phyloP scores from a whole-genome alignment of 2,329 filamentous ascomycete genomes.

The Alternaria viburni region DNA sequence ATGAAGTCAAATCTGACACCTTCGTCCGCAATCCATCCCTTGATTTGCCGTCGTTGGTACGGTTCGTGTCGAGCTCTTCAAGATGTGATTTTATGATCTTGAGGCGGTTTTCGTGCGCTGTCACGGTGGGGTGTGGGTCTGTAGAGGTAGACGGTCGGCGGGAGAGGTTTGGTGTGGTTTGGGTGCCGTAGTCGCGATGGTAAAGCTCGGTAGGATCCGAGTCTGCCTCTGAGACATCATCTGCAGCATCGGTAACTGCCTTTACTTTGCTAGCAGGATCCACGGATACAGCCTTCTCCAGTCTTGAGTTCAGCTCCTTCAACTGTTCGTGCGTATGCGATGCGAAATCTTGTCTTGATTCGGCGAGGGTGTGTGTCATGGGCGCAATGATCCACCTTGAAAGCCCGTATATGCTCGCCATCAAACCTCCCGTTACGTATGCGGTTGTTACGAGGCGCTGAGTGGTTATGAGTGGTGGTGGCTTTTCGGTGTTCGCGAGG shows the following conservation, averaged over 20 bases:
- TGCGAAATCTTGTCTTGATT: constrained; percentile 64
- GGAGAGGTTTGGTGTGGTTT: constrained; percentile 67
- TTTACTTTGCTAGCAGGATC: constrained; percentile 56
- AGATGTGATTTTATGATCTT: constrained; percentile 60
- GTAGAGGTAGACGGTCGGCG: constrained; percentile 42
- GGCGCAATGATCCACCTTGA: constrained; percentile 71
- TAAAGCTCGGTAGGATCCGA: constrained; percentile 78
- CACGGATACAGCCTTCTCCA: constrained; percentile 67
- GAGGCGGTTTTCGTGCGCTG: constrained; percentile 54
- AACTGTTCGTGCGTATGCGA: constrained; percentile 59
- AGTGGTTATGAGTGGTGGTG: constrained; percentile 65
- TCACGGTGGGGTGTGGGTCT: constrained; percentile 37
- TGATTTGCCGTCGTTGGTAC: constrained; percentile 57
- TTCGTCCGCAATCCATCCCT: constrained; percentile 57
- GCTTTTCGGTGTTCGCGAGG: constrained; percentile 63
- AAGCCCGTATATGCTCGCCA: constrained; percentile 69
- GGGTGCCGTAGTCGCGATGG: constrained; percentile 79
- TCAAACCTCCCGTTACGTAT: constrained; percentile 63
- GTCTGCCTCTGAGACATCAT: constrained; percentile 56
- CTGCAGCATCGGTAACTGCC: constrained; percentile 36
- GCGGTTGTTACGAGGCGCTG: constrained; percentile 62
- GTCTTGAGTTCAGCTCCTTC: constrained; percentile 61
- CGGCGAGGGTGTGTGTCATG: constrained; percentile 62
- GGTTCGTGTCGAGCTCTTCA: constrained; percentile 57
- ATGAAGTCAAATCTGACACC: constrained; percentile 64